Conservation (phyloP, 805 yeast species). For the Candida easanensis region DNA sequence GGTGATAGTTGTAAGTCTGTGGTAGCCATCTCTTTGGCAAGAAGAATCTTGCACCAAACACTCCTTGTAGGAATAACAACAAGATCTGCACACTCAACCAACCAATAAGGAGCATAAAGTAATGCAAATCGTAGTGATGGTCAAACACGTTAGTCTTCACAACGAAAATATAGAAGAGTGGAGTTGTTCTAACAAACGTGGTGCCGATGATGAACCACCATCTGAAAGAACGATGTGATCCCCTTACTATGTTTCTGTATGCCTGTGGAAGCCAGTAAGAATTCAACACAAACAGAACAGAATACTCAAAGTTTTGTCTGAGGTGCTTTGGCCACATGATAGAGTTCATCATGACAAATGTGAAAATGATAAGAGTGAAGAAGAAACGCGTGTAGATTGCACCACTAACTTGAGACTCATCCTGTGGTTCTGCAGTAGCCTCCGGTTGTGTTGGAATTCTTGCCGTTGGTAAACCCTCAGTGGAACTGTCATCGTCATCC, state of each 20-base stretch:
- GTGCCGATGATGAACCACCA: constrained; percentile 79
- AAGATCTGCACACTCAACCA: constrained; percentile 65
- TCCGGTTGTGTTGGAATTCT: constrained; percentile 22
- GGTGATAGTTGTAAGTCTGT: constrained; percentile 84
- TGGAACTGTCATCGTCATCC: constrained; percentile 27
- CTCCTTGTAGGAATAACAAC: constrained; percentile 58
- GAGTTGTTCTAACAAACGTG: constrained; percentile 57
- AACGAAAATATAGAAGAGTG: constrained; percentile 61
- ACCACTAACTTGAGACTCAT: constrained; percentile 56
- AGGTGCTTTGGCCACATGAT: constrained; percentile 59
- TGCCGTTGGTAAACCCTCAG: constrained; percentile 19
- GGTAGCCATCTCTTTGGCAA: constrained; percentile 72
- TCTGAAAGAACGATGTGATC: constrained; percentile 60
- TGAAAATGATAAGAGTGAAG: constrained; percentile 48
- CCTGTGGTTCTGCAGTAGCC: constrained; percentile 28
- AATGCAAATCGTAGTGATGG: constrained; percentile 58
- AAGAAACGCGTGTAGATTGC: constrained; percentile 56
- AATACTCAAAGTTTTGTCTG: constrained; percentile 56
- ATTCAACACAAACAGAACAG: constrained; percentile 48
- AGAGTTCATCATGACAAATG: constrained; percentile 56
- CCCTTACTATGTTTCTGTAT: constrained; percentile 69
- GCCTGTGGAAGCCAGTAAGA: constrained; percentile 91
- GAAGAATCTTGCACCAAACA: constrained; percentile 80
- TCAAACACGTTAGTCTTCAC: constrained; percentile 57
- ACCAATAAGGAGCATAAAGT: constrained; percentile 42